Conservation (phyloP, 2,329 filamentous ascomycete species). For the Dendrostoma leiphaemia region DNA sequence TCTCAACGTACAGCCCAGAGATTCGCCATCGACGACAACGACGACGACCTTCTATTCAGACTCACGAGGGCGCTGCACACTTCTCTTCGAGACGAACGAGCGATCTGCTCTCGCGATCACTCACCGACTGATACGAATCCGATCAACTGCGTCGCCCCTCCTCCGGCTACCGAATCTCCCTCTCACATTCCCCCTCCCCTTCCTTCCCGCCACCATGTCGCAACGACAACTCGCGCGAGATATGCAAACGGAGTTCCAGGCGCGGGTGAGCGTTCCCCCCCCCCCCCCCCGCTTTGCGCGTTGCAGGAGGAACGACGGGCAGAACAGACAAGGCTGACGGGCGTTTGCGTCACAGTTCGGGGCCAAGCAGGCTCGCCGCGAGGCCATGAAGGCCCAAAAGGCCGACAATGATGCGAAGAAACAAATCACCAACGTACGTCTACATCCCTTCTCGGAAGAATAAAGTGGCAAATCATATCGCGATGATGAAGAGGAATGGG, state of each 20-base stretch:
- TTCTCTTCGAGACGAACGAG: neutral
- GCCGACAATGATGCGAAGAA: constrained; percentile 60
- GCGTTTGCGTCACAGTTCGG: constrained; percentile 43
- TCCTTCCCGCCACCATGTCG: constrained; percentile 43
- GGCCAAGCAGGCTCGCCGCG: constrained; percentile 60
- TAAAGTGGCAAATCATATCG: too few relatives aligned
- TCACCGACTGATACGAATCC: too few relatives aligned
- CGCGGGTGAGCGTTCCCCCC: constrained; percentile 39
- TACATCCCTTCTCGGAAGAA: neutral
- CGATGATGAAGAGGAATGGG: neutral
- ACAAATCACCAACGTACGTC: constrained; percentile 54
- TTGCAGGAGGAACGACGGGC: neutral
- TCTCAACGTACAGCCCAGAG: neutral
- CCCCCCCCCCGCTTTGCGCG: too few relatives aligned
- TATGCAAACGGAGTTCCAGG: constrained; percentile 63
- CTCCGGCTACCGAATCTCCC: neutral
- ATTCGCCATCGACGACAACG: neutral
- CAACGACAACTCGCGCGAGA: constrained; percentile 59
- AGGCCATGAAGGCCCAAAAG: constrained; percentile 59
- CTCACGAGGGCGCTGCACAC: neutral
- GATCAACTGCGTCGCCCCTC: neutral
- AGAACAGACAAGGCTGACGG: neutral
- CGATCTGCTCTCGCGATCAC: too few relatives aligned
- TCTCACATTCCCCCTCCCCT: neutral
- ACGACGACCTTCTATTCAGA: neutral